Evolutionary conservation across 139 green algal species (phyloP).

Genomic region (Raphidocelis subcapitata): DNA sequence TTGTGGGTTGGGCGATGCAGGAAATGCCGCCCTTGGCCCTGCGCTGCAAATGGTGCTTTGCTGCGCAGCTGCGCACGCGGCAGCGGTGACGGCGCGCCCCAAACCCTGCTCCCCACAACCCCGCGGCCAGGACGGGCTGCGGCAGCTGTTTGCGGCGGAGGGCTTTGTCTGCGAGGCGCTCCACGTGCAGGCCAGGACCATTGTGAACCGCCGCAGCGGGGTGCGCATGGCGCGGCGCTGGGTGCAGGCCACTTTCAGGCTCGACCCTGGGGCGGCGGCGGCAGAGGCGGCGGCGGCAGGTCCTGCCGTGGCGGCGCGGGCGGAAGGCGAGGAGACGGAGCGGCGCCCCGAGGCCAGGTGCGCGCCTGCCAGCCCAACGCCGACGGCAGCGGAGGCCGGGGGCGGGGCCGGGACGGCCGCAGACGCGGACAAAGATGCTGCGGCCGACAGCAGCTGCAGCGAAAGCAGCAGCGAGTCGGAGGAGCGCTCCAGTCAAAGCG

Average conservation of each 20-base stretch:
- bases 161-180: constrained; percentile 59
- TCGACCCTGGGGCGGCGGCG: not conserved
- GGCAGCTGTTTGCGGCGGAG: constrained; percentile 47
- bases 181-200: constrained; percentile 38
- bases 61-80: not conserved
- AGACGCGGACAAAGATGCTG: too few relatives aligned
- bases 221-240: constrained; percentile 72
- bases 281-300: constrained; percentile 5
- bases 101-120: not conserved
- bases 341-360: too few relatives aligned
- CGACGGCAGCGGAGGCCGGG: too few relatives aligned
- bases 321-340: not conserved
- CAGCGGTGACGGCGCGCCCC: too few relatives aligned
- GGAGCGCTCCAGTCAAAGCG: too few relatives aligned
- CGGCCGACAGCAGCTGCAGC: too few relatives aligned
- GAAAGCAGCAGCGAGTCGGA: too few relatives aligned
- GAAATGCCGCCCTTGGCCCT: too few relatives aligned
- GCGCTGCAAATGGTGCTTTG: too few relatives aligned
- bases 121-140: constrained; percentile 10
- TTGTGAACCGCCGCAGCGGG: constrained; percentile 64
- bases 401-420: too few relatives aligned
- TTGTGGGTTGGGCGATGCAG: not conserved
- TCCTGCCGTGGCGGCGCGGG: not conserved
- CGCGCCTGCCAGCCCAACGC: too few relatives aligned
- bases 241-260: constrained; percentile 71